phyloP scores from a whole-genome alignment of 768 basidiomycete species.

The Calocybe cyanea region DNA sequence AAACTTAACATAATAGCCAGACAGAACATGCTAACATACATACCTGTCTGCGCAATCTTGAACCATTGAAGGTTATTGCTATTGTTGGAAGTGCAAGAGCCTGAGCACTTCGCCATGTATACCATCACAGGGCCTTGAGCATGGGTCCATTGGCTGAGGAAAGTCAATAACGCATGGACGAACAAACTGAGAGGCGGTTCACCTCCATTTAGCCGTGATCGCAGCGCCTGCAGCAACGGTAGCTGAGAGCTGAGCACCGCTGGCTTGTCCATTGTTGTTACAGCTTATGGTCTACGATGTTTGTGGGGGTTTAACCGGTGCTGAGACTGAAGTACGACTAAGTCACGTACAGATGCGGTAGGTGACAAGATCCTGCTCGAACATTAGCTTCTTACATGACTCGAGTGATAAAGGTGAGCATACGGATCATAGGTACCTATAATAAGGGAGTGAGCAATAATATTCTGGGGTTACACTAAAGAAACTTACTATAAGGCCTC shows the following conservation, averaged over 20 bases:
- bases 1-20: neutral
- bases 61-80: constrained; percentile 31
- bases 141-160: constrained; percentile 28
- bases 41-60: constrained; percentile 32
- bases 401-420: neutral
- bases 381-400: neutral
- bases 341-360: constrained; percentile 15
- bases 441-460: neutral
- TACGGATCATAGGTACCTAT: constrained; percentile 31
- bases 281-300: constrained; percentile 25
- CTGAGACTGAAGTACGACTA: too few species aligned
- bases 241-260: constrained; percentile 28
- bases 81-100: constrained; percentile 28
- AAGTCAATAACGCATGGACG: too few species aligned
- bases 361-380: constrained; percentile 21
- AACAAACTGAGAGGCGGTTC: constrained; percentile 2
- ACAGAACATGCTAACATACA: too few species aligned
- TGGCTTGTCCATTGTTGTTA: constrained; percentile 32
- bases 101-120: constrained; percentile 33
- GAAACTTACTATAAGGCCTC: constrained; percentile 27
- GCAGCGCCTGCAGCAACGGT: constrained; percentile 29
- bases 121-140: constrained; percentile 33
- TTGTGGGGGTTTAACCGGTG: neutral
- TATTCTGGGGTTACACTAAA: neutral
- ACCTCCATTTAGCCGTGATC: constrained; percentile 33